phyloP scores from a whole-genome alignment of 495 filamentous ascomycete species.

The Xylaria grammica region DNA sequence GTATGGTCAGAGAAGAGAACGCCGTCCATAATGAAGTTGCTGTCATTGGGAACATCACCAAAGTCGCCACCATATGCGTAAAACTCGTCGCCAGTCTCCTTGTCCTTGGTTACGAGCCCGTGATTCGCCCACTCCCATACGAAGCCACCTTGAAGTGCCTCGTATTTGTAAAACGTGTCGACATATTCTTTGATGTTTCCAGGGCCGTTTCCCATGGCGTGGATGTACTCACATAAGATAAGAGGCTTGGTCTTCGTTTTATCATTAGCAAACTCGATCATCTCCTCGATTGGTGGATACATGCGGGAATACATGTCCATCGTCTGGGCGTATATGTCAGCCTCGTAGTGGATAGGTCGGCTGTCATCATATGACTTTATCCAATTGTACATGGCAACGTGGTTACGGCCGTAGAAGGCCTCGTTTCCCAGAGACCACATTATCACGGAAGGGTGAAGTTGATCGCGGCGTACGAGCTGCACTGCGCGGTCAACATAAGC shows the following conservation, averaged over 20 bases:
- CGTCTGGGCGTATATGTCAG: constrained; percentile 60
- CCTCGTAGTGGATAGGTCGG: constrained; percentile 70
- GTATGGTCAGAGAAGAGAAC: constrained; percentile 61
- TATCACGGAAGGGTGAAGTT: constrained; percentile 68
- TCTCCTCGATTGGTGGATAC: constrained; percentile 62
- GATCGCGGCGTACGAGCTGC: constrained; percentile 68
- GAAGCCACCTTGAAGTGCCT: constrained; percentile 69
- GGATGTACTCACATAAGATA: constrained; percentile 70
- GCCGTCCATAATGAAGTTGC: constrained; percentile 72
- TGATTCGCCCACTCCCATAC: constrained; percentile 80
- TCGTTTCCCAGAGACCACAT: constrained; percentile 77
- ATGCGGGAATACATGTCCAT: constrained; percentile 71
- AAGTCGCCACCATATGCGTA: constrained; percentile 75
- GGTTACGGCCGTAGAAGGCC: constrained; percentile 69
- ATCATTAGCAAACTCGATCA: constrained; percentile 53
- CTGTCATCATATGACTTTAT: constrained; percentile 60
- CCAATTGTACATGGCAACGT: constrained; percentile 67
- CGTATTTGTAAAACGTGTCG: constrained; percentile 61
- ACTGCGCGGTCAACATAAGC: constrained; percentile 69
- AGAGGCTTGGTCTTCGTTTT: constrained; percentile 59
- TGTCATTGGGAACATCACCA: constrained; percentile 68
- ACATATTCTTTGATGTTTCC: constrained; percentile 70
- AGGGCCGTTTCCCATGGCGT: constrained; percentile 77
- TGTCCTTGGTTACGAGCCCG: constrained; percentile 60
- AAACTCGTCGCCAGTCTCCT: constrained; percentile 55